These are phyloP conservation scores for Botrytis porri DNA, from an alignment of 2,329 filamentous ascomycete genomes.

Conservation along the genomic window DNA sequence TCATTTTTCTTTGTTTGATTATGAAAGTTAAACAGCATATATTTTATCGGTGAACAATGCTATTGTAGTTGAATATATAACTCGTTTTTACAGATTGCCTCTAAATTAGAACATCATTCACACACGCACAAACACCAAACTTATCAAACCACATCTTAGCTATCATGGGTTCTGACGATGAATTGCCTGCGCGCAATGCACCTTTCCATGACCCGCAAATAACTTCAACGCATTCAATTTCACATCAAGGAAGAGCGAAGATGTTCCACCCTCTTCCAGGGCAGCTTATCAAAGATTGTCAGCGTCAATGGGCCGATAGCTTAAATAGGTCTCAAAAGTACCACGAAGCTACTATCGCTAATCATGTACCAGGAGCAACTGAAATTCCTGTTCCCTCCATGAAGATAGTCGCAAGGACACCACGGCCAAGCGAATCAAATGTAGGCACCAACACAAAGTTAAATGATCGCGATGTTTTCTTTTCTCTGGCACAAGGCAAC, in stretches of 20 bases:
- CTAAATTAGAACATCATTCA: background rate
- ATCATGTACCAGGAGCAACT: background rate
- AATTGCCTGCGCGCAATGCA: background rate
- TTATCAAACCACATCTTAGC: background rate
- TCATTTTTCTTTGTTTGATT: background rate
- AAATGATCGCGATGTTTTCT: background rate
- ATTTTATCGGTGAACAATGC: background rate
- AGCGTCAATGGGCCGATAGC: background rate
- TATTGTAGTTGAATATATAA: background rate
- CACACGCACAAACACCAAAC: background rate
- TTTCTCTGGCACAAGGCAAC: background rate
- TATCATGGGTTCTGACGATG: background rate
- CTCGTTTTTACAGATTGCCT: background rate
- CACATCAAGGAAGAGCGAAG: background rate
- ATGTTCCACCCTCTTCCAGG: background rate
- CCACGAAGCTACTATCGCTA: background rate
- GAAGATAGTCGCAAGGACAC: background rate
- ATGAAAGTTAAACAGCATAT: background rate
- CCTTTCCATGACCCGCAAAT: background rate
- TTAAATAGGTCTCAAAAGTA: background rate
- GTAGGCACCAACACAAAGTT: background rate
- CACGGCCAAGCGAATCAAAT: conserved; percentile 1
- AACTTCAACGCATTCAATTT: conserved; percentile 5
- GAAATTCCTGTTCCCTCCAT: background rate
- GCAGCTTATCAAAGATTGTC: background rate